Conservation (phyloP, 495 filamentous ascomycete genomes). For the Tuber brumale region DNA sequence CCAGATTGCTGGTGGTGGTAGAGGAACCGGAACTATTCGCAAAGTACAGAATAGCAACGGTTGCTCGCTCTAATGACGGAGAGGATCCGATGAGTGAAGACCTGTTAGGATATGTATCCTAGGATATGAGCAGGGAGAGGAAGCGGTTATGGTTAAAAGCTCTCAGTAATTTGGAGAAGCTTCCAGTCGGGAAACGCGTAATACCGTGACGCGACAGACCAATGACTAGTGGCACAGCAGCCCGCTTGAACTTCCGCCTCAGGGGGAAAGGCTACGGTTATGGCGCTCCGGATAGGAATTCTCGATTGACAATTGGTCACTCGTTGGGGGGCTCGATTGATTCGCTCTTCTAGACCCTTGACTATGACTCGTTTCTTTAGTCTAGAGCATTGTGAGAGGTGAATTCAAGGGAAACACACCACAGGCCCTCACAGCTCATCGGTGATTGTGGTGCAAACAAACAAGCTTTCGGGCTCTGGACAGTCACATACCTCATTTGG, state of each 20-base stretch:
- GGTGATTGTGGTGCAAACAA: neutral
- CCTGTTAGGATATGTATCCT: no score
- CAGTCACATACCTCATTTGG: no score
- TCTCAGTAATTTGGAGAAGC: no score
- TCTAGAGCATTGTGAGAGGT: neutral
- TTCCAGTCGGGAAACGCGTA: neutral
- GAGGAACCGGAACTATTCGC: no score
- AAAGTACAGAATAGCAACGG: no score
- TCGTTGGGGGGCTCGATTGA: neutral
- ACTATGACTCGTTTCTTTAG: neutral
- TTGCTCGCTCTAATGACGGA: no score
- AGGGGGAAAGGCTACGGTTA: neutral
- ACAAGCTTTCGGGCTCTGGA: neutral
- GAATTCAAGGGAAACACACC: neutral
- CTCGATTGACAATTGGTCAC: neutral
- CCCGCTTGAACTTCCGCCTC: neutral
- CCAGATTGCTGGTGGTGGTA: no score
- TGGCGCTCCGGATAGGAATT: neutral
- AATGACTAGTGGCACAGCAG: neutral
- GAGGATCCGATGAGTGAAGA: no score
- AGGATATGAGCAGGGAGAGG: no score
- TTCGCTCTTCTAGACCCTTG: neutral
- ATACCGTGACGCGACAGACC: neutral
- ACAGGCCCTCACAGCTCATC: neutral
- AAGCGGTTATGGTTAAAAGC: no score